Conservation (phyloP, 768 basidiomycete species). For the Gelatoporia subvermispora region DNA sequence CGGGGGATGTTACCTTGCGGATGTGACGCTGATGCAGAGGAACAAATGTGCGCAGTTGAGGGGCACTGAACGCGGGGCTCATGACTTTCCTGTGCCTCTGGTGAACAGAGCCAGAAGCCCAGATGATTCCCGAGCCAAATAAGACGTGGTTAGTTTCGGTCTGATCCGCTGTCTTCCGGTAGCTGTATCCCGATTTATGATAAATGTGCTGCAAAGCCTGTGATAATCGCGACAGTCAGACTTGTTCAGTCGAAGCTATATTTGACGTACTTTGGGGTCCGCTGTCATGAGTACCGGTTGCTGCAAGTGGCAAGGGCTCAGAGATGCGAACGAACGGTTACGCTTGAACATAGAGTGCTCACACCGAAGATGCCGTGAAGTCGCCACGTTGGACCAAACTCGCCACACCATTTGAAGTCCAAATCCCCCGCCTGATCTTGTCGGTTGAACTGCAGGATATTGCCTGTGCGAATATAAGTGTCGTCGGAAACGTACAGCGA, state of each 20-base stretch:
- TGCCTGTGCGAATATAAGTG: background rate
- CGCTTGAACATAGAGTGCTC: background rate
- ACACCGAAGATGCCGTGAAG: constrained; percentile 15
- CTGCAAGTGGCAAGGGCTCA: background rate
- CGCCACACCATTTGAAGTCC: constrained; percentile 11
- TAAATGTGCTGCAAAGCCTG: constrained; percentile 22
- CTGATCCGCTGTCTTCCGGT: constrained; percentile 9
- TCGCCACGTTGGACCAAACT: constrained; percentile 15
- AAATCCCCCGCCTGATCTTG: constrained; percentile 15
- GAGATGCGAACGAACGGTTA: too few relatives aligned
- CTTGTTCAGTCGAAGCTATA: background rate
- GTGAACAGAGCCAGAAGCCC: constrained; percentile 10
- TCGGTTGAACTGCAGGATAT: background rate
- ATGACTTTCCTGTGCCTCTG: constrained; percentile 18
- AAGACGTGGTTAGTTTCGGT: constrained; percentile 1
- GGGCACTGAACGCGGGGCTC: constrained; percentile 13
- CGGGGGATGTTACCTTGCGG: constrained; percentile 13
- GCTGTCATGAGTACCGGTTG: constrained; percentile 6
- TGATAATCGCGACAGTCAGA: background rate
- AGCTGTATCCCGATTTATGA: constrained; percentile 22
- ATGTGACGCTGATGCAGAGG: constrained; percentile 13
- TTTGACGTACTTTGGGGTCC: constrained; percentile 4
- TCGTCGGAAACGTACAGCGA: too few relatives aligned
- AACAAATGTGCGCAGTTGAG: constrained; percentile 14
- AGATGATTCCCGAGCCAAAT: constrained; percentile 1